Percentiles rank a stretch among this genome's conserved stretches.
phyloP scores from a whole-genome alignment of 2,329 filamentous ascomycete species.

The Acrodontium crateriforme region DNA sequence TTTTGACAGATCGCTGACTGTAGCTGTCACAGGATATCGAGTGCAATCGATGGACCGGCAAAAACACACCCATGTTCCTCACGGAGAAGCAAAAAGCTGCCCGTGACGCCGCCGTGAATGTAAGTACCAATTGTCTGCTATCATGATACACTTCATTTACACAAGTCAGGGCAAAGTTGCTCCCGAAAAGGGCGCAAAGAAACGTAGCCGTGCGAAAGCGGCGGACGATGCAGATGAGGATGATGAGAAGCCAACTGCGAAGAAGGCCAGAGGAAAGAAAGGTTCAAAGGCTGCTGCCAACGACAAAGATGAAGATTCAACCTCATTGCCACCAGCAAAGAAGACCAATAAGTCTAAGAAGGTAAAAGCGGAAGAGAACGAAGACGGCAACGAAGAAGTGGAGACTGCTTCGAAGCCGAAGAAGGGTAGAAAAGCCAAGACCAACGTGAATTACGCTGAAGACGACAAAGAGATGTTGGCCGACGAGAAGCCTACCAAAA shows the following conservation, averaged over 20 bases:
- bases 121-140: too few species aligned
- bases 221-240: conserved; percentile 17
- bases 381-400: conserved; percentile 1
- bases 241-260: conserved; percentile 10
- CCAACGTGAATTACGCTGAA: background rate
- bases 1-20: conserved; percentile 5
- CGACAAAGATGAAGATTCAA: conserved; percentile 3
- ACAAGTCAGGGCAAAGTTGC: conserved; percentile 15
- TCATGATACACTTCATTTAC: conserved; percentile 1
- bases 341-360: conserved; percentile 3
- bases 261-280: conserved; percentile 14
- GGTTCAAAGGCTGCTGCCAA: conserved; percentile 2
- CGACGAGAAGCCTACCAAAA: background rate
- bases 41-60: conserved; percentile 52
- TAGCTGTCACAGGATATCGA: conserved; percentile 49
- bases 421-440: background rate
- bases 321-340: conserved; percentile 1
- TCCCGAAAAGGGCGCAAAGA: conserved; percentile 23
- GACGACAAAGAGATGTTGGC: background rate
- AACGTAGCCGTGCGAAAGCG: conserved; percentile 10
- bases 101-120: too few species aligned
- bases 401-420: conserved; percentile 3
- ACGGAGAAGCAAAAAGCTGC: conserved; percentile 11
- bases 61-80: conserved; percentile 19
- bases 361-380: conserved; percentile 1